Evolutionary conservation across 1,284 basidiomycete genomes (phyloP).

Genomic region (Tylopilus sp.): DNA sequence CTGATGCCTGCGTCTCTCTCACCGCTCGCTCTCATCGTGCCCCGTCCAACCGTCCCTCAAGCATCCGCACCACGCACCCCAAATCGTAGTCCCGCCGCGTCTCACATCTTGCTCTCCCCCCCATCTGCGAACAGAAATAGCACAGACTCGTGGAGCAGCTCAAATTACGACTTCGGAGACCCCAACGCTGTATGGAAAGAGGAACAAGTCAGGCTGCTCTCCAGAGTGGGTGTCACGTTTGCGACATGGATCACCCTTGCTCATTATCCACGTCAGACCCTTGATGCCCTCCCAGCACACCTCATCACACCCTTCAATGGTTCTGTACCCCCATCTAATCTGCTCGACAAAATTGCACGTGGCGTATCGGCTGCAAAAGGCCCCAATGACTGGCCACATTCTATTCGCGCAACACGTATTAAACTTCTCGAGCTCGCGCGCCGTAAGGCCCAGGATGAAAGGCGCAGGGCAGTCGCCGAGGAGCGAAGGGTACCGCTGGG

Average conservation of each 20-base stretch:
- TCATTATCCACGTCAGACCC: slow-evolving; percentile 42
- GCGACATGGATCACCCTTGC: slow-evolving; percentile 4
- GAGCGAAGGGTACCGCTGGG: slow-evolving; percentile 28
- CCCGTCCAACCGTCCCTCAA: slow-evolving; percentile 38
- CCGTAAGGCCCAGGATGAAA: slow-evolving; percentile 52
- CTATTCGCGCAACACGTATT: slow-evolving; percentile 69
- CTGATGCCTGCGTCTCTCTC: slow-evolving; percentile 38
- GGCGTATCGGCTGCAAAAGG: slow-evolving; percentile 69
- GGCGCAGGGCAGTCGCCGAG: slow-evolving; percentile 35
- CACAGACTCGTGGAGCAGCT: slow-evolving; percentile 79
- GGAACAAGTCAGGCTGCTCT: slow-evolving; percentile 63
- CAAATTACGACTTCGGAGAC: slow-evolving; percentile 56
- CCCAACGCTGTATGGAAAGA: slow-evolving; percentile 68
- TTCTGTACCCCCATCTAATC: slow-evolving; percentile 72
- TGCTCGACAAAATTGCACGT: slow-evolving; percentile 77
- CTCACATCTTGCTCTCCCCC: slow-evolving; percentile 48
- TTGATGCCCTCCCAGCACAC: slow-evolving; percentile 77
- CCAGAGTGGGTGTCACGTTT: slow-evolving; percentile 47
- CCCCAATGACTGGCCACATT: slow-evolving; percentile 73
- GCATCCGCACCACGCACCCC: slow-evolving; percentile 49
- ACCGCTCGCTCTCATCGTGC: slow-evolving; percentile 53
- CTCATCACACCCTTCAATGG: slow-evolving; percentile 79
- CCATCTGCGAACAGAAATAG: slow-evolving; percentile 59
- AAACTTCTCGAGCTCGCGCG: slow-evolving; percentile 75
- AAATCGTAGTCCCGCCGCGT: slow-evolving; percentile 41